A percentile compares a stretch with the other conserved stretches of the same genome.
Conservation (phyloP, 2,329 filamentous ascomycete genomes). For the Fusarium pseudonygamai region DNA sequence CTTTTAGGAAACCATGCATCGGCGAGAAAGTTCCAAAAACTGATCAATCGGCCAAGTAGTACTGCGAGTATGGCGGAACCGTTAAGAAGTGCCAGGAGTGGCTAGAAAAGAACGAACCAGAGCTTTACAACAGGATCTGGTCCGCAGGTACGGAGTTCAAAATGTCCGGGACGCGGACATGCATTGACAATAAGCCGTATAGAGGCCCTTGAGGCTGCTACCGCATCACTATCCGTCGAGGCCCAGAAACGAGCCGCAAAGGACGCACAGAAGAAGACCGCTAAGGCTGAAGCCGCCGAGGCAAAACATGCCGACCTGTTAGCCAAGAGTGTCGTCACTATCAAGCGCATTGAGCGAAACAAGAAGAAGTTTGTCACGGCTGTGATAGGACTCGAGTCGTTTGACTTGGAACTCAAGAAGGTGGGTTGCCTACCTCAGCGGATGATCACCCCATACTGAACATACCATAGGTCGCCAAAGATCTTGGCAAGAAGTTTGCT, state of each 20-base stretch:
- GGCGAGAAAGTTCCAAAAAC: slow-evolving; percentile 20
- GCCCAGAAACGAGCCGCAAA: slow-evolving; percentile 95
- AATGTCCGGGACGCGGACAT: slow-evolving; percentile 3
- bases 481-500: slow-evolving; percentile 98
- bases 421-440: slow-evolving; percentile 42
- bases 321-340: slow-evolving; percentile 82
- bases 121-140: slow-evolving; percentile 83
- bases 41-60: slow-evolving; percentile 65
- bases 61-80: slow-evolving; percentile 98
- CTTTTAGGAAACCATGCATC: slow-evolving; percentile 1
- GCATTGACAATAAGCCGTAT: slow-evolving; percentile 14
- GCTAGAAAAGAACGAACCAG: slow-evolving; percentile 79
- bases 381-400: slow-evolving; percentile 88
- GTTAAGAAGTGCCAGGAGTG: slow-evolving; percentile 98
- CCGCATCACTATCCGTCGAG: slow-evolving; percentile 86
- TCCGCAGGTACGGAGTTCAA: slow-evolving; percentile 72
- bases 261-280: slow-evolving; percentile 95
- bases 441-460: slow-evolving; percentile 19
- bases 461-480: slow-evolving; percentile 74
- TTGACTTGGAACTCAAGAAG: slow-evolving; percentile 94
- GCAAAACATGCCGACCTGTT: slow-evolving; percentile 84
- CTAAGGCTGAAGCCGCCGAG: slow-evolving; percentile 89
- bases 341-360: slow-evolving; percentile 97
- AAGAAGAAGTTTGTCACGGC: slow-evolving; percentile 98
- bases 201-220: slow-evolving; percentile 86